Evolutionary conservation across 2,329 filamentous ascomycete genomes (phyloP), one percentile per base, ranked within the genome.

Genomic region (Neopestalotiopsis clavispora): DNA sequence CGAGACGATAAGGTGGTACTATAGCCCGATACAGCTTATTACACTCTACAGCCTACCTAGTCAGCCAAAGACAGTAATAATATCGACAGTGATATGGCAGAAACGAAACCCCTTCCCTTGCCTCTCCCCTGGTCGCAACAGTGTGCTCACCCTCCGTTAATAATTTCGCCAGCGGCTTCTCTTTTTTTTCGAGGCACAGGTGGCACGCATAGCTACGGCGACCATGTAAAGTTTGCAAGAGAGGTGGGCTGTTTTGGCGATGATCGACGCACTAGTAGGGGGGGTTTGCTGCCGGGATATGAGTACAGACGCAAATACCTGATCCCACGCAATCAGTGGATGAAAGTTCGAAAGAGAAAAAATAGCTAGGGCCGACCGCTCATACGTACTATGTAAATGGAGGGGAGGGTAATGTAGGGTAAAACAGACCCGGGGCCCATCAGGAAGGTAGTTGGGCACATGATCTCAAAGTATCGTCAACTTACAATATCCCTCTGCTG

Each of bases 251-350:
- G 45, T 52, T 52, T 52, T 52, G 45, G 45, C 45, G 45, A 52
- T 52, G 45, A 52, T 52, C 45, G 45, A 17, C 45, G 45, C 45
- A 52, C 45, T 52, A 52, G 45, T 52, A 52, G 34, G 45, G 45
- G 23, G 45, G 45, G 45, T 52, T 52, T 52, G 45, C 17, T 52
- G 45, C 45, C 20, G 45, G 45, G 45, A 52, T 52, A 52, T 52
- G 45, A 52, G 45, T 52, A 17, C 45, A 52, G 45, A 52, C 45
- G 45, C 45, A 52, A 52, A 52, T 52, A 52, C 45, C 45, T 52
- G 45, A 52, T 52, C 45, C 45, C 45, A 52, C 45, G 45, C 45
- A 52, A 52, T 52, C 45, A 52, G 45, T 52, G 45, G 45, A 52
- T n/a, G 45, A 52, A 52, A 52, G 45, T 52, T 20, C 20, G 45